Evolutionary conservation across 805 yeast genomes (phyloP).

Genomic region (Candida yuanshanica): DNA sequence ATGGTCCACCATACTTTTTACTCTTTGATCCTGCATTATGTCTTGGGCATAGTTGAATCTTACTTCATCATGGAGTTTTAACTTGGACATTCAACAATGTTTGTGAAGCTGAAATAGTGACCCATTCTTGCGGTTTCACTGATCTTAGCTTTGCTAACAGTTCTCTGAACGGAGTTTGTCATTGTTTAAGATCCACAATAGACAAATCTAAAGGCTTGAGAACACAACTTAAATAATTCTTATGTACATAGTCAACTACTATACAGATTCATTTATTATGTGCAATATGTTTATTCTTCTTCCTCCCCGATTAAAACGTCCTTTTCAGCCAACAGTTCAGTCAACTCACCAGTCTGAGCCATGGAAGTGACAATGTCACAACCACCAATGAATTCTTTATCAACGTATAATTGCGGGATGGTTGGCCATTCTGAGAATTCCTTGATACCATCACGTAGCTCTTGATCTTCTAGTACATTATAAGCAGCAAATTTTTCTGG

Average conservation of each 20-base stretch:
- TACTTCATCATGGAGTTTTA: neutral
- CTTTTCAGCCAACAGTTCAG: constrained; percentile 74
- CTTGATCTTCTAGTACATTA: constrained; percentile 92
- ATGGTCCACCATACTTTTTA: neutral
- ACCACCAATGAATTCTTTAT: constrained; percentile 93
- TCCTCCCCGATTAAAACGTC: constrained; percentile 71
- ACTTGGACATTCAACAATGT: neutral
- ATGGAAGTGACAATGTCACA: constrained; percentile 91
- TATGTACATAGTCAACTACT: too few relatives aligned
- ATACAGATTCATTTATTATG: neutral
- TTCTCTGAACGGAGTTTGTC: constrained; percentile 36
- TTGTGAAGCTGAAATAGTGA: neutral
- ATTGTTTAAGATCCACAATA: constrained; percentile 21
- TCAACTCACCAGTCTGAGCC: constrained; percentile 89
- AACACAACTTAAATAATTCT: too few relatives aligned
- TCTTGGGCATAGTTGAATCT: neutral
- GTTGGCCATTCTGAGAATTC: constrained; percentile 98
- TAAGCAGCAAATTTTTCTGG: constrained; percentile 95
- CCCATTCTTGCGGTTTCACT: neutral
- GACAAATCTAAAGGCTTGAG: constrained; percentile 39
- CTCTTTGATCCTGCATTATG: neutral
- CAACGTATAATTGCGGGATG: constrained; percentile 90
- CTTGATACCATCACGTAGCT: constrained; percentile 90
- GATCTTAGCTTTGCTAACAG: neutral
- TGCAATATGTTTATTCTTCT: constrained; percentile 31